phyloP scores from a whole-genome alignment of 2,329 filamentous ascomycete genomes.

The Trichoderma cornu-damae region DNA sequence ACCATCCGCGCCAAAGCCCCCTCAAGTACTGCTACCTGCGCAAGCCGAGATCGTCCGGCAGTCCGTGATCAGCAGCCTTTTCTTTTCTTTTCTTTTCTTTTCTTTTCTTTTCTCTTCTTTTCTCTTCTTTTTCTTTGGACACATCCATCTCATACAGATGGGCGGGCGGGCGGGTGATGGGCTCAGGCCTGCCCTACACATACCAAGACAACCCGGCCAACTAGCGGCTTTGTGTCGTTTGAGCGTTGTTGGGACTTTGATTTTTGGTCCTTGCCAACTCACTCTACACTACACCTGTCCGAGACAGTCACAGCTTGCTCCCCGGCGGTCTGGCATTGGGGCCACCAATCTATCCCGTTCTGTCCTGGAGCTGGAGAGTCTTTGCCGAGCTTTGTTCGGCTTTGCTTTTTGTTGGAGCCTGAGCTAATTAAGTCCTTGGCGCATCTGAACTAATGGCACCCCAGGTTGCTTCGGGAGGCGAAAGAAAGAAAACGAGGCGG shows the following conservation, averaged over 20 bases:
- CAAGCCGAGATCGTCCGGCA: constrained; percentile 3
- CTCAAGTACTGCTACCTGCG: background rate
- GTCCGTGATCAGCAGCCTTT: background rate
- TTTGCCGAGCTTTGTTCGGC: background rate
- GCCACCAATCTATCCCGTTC: background rate
- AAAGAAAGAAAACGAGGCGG: background rate
- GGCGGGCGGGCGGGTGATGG: background rate
- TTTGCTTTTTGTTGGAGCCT: background rate
- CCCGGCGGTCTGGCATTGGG: background rate
- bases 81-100: too few relatives aligned
- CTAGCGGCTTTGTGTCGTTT: background rate
- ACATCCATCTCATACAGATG: background rate
- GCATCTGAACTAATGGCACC: background rate
- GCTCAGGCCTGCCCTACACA: constrained; percentile 1
- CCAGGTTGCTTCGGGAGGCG: background rate
- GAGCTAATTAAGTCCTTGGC: background rate
- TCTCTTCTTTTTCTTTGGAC: too few relatives aligned
- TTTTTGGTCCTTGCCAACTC: background rate
- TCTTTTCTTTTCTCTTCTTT: too few relatives aligned
- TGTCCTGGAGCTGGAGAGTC: background rate
- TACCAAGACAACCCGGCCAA: background rate
- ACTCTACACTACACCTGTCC: background rate
- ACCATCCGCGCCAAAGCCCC: background rate
- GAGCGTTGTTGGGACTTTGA: background rate
- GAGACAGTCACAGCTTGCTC: background rate